Base-by-base conservation (phyloP, 345 rosid genomes). In the Citrus sinensis region DNA sequence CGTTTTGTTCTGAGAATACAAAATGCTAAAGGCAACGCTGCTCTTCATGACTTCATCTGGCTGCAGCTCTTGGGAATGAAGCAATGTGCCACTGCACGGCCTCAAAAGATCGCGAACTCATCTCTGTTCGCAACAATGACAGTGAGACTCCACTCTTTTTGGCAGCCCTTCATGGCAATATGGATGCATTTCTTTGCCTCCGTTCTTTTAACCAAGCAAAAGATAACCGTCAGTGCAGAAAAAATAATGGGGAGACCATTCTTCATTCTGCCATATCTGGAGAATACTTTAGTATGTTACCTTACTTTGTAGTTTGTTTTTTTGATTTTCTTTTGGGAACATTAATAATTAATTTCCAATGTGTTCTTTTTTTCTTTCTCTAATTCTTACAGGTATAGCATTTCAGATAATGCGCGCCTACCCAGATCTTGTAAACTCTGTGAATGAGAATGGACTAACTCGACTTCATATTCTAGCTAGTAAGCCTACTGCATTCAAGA, bases 71-170 rank as follows among this genome's bases (percentile, higher is more conserved):
- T 2, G 88, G 89, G n/a, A 82, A 73, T 54, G 78, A 63, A 6
- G 73, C 61, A 62, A 82, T 89, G 77, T 89, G 90, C 64, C 1
- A n/a, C 1, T 32, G 37, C 83, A 78, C 83, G 3, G 82, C 82
- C 27, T 22, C 9, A 2, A 22, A 5, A 0, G 75, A 79, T 13
- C 35, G 63, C 0, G 29, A 8, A 5, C 72, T 85, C 58, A 55
- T 85, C n/a, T 66, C 79, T n/a, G 68, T n/a, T 0, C 76, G 73
- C 10, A 85, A 88, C 78, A 13, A n/a, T 10, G 81, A 75, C 1
- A 51, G 71, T 1, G 89, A 88, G 84, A 87, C 91, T 13, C 89
- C 88, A 4, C 46, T 85, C 1, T 84, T 85, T 80, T 19, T 51
- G 72, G 86, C 89, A 1, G 89, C 84, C 22, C 56, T 63, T 2